Evolutionary conservation across 306 rosid species (phyloP).

Genomic region (Quercus cerris): DNA sequence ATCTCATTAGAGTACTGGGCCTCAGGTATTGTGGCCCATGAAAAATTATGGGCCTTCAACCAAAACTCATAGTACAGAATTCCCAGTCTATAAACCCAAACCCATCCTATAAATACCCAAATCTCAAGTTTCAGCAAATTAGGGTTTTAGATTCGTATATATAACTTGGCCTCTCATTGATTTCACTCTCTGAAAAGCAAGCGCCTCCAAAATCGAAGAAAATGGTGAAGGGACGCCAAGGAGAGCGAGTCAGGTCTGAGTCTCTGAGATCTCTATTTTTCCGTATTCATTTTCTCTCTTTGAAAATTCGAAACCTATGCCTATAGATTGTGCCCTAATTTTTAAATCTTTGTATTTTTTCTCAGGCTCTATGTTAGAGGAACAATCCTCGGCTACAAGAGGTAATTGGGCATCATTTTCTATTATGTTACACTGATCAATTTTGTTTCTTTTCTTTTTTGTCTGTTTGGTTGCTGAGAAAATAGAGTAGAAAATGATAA

Average conservation of each 20-base stretch:
- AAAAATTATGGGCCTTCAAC: not conserved
- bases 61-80: not conserved
- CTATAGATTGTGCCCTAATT: not conserved
- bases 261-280: not conserved
- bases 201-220: conserved; percentile 18
- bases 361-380: conserved; percentile 83
- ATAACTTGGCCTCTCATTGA: not conserved
- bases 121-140: not conserved
- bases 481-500: not conserved
- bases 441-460: not conserved
- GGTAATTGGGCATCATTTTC: conserved; percentile 36
- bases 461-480: conserved; percentile 4
- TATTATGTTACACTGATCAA: not conserved
- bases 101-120: not conserved
- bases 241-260: conserved; percentile 77
- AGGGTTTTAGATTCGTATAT: conserved; percentile 23
- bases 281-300: not conserved
- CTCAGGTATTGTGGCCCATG: not conserved
- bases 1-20: too few relatives aligned
- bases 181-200: not conserved
- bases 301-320: not conserved
- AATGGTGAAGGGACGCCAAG: conserved; percentile 91
- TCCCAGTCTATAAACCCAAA: not conserved
- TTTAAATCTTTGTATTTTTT: not conserved
- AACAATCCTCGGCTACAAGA: conserved; percentile 87